Base-by-base conservation (phyloP, 23 red algal genomes). In the Gracilaria domingensis region DNA sequence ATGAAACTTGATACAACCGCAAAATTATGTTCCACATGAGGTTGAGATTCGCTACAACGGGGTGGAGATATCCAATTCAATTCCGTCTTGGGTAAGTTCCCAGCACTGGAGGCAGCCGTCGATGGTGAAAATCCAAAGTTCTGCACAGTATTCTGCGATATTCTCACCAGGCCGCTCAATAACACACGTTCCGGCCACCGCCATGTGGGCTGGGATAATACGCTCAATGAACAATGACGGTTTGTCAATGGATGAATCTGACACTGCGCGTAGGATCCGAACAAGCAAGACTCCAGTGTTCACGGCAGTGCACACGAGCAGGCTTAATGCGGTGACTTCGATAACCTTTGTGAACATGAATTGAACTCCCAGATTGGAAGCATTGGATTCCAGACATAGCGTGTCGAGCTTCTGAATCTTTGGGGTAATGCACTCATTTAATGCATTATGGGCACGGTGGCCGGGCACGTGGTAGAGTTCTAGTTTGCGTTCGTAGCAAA, bases 341-440 rank as follows among this genome's bases (percentile, higher is more conserved):
- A 81, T 81, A 14, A 81, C 26, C 1, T 81, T 51, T 9, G 77
- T 81, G 49, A 81, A 51, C 77, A 81, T 81, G 55, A 75, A 21
- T 47, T 75, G 69, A 47, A 40, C 12, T 6, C 69, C 35, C 33
- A 25, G 35, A 18, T 5, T 40, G 37, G 36, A 4, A 47, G 42
- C 4, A 45, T 45, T 45, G 42, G 5, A 11, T 45, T 75, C 39
- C 69, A 75, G 4, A 18, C 16, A 6, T 1, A 75, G 33, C 7
- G 13, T 75, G 36, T 75, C 69, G 14, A 75, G 35, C 39, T 75
- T 75, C 36, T 47, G 69, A 14, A 47, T 16, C 33, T 47, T 5
- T 47, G 69, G 37, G 14, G 69, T 8, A 21, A 20, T 40, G 69
- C 37, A 75, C 25, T 45, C 69, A 32, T 47, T 47, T 21, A 45